These are phyloP conservation scores for Acanthamoeba sp. DNA, from an alignment of 208 protist genomes.

Conservation along the genomic window DNA sequence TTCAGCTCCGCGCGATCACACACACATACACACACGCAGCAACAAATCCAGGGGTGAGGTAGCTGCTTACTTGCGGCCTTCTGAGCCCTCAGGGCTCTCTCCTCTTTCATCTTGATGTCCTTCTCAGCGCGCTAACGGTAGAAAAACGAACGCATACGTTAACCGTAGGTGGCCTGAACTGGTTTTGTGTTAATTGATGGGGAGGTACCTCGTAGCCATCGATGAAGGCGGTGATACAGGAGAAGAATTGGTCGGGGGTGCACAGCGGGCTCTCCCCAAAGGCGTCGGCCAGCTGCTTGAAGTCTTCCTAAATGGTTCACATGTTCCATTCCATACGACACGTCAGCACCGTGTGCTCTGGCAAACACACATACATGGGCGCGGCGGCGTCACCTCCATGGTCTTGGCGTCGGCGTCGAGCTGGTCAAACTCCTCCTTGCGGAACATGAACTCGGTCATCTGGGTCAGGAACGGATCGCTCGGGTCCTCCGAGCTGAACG, in stretches of 20 bases:
- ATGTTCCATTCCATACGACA: not conserved
- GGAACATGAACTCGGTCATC: slow-evolving; percentile 21
- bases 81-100: not conserved
- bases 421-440: not conserved
- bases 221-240: not conserved
- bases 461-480: not conserved
- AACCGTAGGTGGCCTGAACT: not conserved
- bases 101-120: slow-evolving; percentile 16
- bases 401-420: slow-evolving; percentile 20
- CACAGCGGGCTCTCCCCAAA: not conserved
- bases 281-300: not conserved
- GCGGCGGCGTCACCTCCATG: not conserved
- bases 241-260: slow-evolving; percentile 35
- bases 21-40: too few relatives aligned
- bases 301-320: not conserved
- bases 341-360: too few relatives aligned
- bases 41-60: too few relatives aligned
- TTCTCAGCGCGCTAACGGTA: not conserved
- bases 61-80: not conserved
- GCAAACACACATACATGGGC: too few relatives aligned
- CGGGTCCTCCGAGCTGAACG: slow-evolving; percentile 20
- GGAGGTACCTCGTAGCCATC: not conserved
- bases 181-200: too few relatives aligned
- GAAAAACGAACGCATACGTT: not conserved
- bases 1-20: too few relatives aligned